Percentiles rank a stretch among this genome's conserved stretches.
These are phyloP conservation scores for Brettanomyces custersianus DNA, from an alignment of 805 yeast genomes.

Conservation along the genomic window DNA sequence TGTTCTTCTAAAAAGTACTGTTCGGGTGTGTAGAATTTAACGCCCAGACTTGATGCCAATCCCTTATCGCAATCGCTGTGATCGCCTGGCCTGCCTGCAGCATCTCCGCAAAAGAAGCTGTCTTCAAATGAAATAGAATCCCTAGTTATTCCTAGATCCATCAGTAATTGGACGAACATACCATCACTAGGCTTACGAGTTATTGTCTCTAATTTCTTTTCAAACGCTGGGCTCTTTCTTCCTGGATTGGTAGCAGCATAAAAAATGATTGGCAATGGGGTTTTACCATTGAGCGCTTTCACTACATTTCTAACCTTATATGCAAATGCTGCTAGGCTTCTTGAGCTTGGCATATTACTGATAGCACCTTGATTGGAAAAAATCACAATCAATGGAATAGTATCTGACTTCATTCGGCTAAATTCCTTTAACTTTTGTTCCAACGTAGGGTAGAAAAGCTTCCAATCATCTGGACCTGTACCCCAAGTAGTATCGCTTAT, in stretches of 20 bases:
- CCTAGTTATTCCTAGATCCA: conserved; percentile 27
- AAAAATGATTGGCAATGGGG: conserved; percentile 29
- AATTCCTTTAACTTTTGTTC: conserved; percentile 15
- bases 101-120: conserved; percentile 86
- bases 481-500: conserved; percentile 56
- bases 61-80: conserved; percentile 69
- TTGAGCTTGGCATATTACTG: conserved; percentile 28
- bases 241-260: conserved; percentile 56
- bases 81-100: conserved; percentile 78
- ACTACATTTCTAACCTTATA: conserved; percentile 33
- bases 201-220: background rate
- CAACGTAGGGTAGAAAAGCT: conserved; percentile 33
- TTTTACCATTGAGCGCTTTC: conserved; percentile 14
- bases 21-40: conserved; percentile 66
- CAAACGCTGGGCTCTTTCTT: conserved; percentile 7
- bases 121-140: conserved; percentile 29
- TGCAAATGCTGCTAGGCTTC: conserved; percentile 30
- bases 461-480: conserved; percentile 64
- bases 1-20: conserved; percentile 12
- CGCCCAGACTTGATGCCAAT: conserved; percentile 54
- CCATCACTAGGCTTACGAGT: conserved; percentile 70
- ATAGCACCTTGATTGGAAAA: conserved; percentile 85
- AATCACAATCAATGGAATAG: conserved; percentile 39
- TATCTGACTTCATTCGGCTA: conserved; percentile 7
- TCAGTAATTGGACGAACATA: conserved; percentile 54